phyloP scores from a whole-genome alignment of 257 asterid species.

The Fraxinus excelsior region DNA sequence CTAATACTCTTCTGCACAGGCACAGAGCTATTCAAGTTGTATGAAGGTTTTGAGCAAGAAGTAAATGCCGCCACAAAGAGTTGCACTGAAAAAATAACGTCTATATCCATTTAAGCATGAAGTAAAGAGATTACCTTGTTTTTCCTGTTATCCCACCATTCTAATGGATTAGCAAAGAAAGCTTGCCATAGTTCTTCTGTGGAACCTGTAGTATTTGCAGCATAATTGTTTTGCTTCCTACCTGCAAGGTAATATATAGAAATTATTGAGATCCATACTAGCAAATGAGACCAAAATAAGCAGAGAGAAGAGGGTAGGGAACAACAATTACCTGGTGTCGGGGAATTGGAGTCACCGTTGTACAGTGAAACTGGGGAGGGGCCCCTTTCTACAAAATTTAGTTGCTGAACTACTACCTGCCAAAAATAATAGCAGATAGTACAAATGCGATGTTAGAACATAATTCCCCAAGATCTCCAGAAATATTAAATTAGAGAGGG shows the following conservation, averaged over 20 bases:
- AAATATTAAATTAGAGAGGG: slow-evolving; percentile 4
- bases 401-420: slow-evolving; percentile 88
- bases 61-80: background rate
- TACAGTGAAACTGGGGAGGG: slow-evolving; percentile 52
- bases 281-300: slow-evolving; percentile 5
- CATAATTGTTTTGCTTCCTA: slow-evolving; percentile 44
- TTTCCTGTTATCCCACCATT: slow-evolving; percentile 99
- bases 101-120: background rate
- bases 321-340: slow-evolving; percentile 37
- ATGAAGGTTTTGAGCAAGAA: background rate
- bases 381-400: slow-evolving; percentile 69
- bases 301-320: background rate
- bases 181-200: slow-evolving; percentile 95
- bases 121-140: slow-evolving; percentile 63
- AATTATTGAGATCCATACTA: background rate
- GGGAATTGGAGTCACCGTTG: slow-evolving; percentile 58
- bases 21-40: background rate
- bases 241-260: slow-evolving; percentile 44
- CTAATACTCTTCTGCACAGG: background rate
- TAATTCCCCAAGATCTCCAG: background rate
- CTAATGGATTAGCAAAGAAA: slow-evolving; percentile 84
- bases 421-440: slow-evolving; percentile 18
- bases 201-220: slow-evolving; percentile 67
- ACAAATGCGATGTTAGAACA: slow-evolving; percentile 1
- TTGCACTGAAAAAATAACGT: background rate